These are phyloP conservation scores for Alternaria alternata DNA, from an alignment of 2,329 filamentous ascomycete genomes.

Conservation along the genomic window DNA sequence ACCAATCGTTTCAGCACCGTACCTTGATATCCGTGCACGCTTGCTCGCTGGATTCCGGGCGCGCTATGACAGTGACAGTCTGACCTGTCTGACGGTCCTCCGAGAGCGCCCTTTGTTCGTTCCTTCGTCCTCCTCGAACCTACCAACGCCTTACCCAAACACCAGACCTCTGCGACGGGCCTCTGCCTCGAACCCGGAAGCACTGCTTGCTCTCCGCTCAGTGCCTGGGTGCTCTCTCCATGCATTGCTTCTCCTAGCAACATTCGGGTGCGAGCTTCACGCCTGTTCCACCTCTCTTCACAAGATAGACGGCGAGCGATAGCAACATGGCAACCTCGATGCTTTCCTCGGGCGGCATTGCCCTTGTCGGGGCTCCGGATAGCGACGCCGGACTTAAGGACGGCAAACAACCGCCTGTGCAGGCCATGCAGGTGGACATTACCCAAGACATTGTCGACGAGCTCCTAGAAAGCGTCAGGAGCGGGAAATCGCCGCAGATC, in stretches of 20 bases:
- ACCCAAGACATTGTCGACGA: conserved; percentile 52
- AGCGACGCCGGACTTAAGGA: conserved; percentile 44
- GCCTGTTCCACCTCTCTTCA: conserved; percentile 35
- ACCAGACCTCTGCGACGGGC: conserved; percentile 38
- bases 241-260: conserved; percentile 50
- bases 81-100: conserved; percentile 51
- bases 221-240: conserved; percentile 52
- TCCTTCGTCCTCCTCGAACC: conserved; percentile 38
- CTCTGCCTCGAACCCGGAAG: conserved; percentile 29
- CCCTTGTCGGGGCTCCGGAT: conserved; percentile 52
- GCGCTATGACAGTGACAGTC: conserved; percentile 53
- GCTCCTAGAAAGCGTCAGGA: conserved; percentile 49
- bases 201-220: conserved; percentile 37
- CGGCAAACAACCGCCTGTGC: conserved; percentile 40
- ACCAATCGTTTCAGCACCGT: conserved; percentile 52
- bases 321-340: conserved; percentile 42
- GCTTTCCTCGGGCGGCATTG: conserved; percentile 42
- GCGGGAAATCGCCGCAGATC: conserved; percentile 49
- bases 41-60: conserved; percentile 48
- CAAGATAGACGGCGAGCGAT: conserved; percentile 16
- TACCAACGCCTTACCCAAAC: conserved; percentile 36
- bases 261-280: conserved; percentile 46
- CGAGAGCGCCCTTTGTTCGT: conserved; percentile 46
- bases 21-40: conserved; percentile 49
- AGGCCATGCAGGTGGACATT: conserved; percentile 55